Evolutionary conservation across 2,329 filamentous ascomycete genomes (phyloP), one percentile per base, ranked within the genome.

Genomic region (Stagonosporopsis vannaccii): DNA sequence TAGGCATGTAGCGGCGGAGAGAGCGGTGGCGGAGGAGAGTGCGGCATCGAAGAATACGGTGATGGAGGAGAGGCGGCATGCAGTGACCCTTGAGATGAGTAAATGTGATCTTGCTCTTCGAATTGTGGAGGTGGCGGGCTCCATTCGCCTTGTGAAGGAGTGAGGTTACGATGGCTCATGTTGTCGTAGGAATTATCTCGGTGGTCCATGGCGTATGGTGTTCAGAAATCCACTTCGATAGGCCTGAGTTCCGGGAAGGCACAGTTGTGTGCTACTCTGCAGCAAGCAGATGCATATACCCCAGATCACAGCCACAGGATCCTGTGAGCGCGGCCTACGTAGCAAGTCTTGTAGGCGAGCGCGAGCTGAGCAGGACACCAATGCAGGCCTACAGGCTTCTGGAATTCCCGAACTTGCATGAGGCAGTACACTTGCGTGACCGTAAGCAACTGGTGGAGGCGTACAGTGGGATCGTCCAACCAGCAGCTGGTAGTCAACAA

Each of bases 111-210:
- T 19, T 58, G 44, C 19, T 69, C 66, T 22, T 61, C 59, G n/a
- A 67, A 68, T 9, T 55, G 58, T 35, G 66, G 62, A 42, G 63
- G 61, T 39, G 65, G 61, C 35, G 63, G 55, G 45, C 51, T 68
- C 65, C 62, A 68, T 42, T 64, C 61, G n/a, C 58, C 44, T 3
- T 65, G 58, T 15, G 51, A 53, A 32, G 59, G 56, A 11, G 54
- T 60, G 22, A 26, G 48, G 22, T 40, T 37, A 9, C 20, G 37
- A 23, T 11, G 7, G 32, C 25, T 37, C 42, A 51, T 45, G 47
- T 43, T 46, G 11, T 42, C 42, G 36, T 46, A 47, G 23, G 37
- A 43, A n/a, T 56, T 42, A 6, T 36, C 40, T 23, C 42, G 47
- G 19, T 47, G 28, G 17, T 56, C 53, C 47, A 56, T 56, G n/a